Evolutionary conservation across 1,284 basidiomycete genomes (phyloP).

Genomic region (Austropuccinia psidii): DNA sequence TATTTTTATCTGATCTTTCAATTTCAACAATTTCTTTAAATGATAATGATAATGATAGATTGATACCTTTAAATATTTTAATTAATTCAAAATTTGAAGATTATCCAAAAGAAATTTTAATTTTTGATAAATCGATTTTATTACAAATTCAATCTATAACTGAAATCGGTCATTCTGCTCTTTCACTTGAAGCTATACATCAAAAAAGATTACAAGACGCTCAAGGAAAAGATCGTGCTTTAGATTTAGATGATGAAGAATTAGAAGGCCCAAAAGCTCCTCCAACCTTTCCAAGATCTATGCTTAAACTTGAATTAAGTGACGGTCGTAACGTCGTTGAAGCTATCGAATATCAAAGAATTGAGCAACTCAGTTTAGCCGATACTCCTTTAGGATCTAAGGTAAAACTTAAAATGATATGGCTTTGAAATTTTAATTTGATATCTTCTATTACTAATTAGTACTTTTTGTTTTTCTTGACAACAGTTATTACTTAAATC

Average conservation of each 20-base stretch:
- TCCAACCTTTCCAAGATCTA: constrained; percentile 37
- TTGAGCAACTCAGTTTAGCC: constrained; percentile 36
- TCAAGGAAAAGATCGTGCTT: constrained; percentile 5
- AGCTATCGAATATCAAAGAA: constrained; percentile 38
- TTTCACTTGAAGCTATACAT: constrained; percentile 11
- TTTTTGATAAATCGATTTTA: constrained; percentile 23
- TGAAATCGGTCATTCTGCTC: constrained; percentile 38
- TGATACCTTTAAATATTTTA: not conserved
- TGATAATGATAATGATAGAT: not conserved
- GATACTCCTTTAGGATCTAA: constrained; percentile 39
- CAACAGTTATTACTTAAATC: constrained; percentile 38
- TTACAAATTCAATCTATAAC: constrained; percentile 38
- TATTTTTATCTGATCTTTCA: constrained; percentile 41
- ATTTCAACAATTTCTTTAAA: constrained; percentile 35
- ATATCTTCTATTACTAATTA: too few species aligned
- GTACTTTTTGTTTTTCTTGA: not conserved
- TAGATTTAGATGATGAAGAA: constrained; percentile 21
- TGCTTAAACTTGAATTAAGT: constrained; percentile 36
- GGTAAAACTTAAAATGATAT: constrained; percentile 18
- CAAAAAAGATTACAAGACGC: constrained; percentile 35
- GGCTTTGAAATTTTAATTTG: not conserved
- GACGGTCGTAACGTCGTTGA: constrained; percentile 35
- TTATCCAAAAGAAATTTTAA: not conserved
- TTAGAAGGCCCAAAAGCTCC: constrained; percentile 8
- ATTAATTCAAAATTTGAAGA: not conserved